Percentiles rank a stretch among this genome's conserved stretches.
Evolutionary conservation across 495 filamentous ascomycete species (phyloP).

Genomic region (Bathelium albidoporum): DNA sequence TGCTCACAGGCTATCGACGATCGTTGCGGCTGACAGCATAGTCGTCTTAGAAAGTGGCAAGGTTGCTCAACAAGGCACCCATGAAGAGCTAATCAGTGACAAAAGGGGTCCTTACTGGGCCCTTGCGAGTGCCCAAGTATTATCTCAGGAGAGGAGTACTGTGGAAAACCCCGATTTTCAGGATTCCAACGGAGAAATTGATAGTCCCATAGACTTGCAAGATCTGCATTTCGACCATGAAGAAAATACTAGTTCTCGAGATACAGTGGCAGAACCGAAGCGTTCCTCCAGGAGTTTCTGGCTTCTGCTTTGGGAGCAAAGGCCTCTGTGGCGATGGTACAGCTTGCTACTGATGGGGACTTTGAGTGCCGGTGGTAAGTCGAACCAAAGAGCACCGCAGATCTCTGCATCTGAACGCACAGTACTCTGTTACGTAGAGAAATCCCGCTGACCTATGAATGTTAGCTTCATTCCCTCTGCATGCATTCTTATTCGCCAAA

Average conservation of each 20-base stretch:
- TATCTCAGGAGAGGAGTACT: not conserved
- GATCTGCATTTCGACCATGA: not conserved
- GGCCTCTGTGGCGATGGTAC: conserved; percentile 21
- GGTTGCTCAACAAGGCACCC: conserved; percentile 24
- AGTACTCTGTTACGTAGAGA: too few species aligned
- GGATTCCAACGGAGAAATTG: conserved; percentile 9
- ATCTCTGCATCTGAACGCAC: not conserved
- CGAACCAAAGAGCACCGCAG: not conserved
- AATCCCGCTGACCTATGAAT: too few species aligned
- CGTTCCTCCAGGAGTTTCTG: conserved; percentile 17
- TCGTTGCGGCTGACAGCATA: conserved; percentile 27
- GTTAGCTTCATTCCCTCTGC: conserved; percentile 21
- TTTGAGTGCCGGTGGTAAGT: conserved; percentile 18
- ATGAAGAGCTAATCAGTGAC: conserved; percentile 14
- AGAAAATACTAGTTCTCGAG: not conserved
- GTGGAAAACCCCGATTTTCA: conserved; percentile 3
- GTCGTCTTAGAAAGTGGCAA: conserved; percentile 22
- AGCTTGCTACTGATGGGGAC: conserved; percentile 13
- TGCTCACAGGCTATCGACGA: conserved; percentile 25
- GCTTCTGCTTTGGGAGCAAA: conserved; percentile 19
- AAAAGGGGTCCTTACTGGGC: conserved; percentile 21
- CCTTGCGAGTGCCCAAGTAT: conserved; percentile 21
- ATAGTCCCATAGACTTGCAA: not conserved
- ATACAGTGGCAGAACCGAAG: not conserved
- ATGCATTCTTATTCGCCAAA: conserved; percentile 24